These are phyloP conservation scores for Penicillium paxilli DNA, from an alignment of 495 filamentous ascomycete species.

Conservation along the genomic window DNA sequence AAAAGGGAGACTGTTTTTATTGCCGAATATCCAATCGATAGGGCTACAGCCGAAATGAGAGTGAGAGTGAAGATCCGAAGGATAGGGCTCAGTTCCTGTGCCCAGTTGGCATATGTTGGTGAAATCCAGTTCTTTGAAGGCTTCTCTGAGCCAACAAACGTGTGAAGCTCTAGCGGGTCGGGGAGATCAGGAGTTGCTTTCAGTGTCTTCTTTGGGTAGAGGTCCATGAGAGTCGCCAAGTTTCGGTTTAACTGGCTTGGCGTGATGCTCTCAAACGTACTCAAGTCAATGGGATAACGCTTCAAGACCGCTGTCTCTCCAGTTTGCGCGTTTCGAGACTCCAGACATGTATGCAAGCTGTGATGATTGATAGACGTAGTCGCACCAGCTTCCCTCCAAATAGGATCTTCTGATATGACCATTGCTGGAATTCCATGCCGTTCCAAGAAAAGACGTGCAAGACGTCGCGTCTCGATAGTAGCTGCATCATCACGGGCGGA, in stretches of 20 bases:
- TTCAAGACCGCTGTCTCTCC: constrained; percentile 51
- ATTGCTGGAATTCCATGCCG: constrained; percentile 66
- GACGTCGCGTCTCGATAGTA: constrained; percentile 49
- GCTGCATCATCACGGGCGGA: constrained; percentile 53
- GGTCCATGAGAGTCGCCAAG: constrained; percentile 63
- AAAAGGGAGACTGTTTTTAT: constrained; percentile 25
- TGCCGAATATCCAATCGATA: constrained; percentile 36
- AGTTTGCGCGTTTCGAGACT: constrained; percentile 55
- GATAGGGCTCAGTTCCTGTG: constrained; percentile 38
- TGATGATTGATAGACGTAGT: constrained; percentile 49
- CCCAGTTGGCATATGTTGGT: constrained; percentile 29
- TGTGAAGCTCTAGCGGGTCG: constrained; percentile 9
- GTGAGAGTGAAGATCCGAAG: constrained; percentile 41
- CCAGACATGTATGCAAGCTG: constrained; percentile 68
- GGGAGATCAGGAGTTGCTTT: constrained; percentile 22
- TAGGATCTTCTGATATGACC: constrained; percentile 62
- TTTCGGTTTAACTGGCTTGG: constrained; percentile 74
- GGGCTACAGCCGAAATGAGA: constrained; percentile 38
- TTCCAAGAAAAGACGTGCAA: constrained; percentile 62
- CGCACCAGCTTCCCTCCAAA: constrained; percentile 48
- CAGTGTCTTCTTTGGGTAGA: constrained; percentile 35
- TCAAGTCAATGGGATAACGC: constrained; percentile 70
- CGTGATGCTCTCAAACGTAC: constrained; percentile 71
- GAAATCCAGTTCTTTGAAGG: constrained; percentile 29
- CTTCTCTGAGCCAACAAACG: constrained; percentile 25